Evolutionary conservation across 768 basidiomycete species (phyloP), one percentile per base, ranked within the genome.

Genomic region (Leucocoprinus birnbaumii): DNA sequence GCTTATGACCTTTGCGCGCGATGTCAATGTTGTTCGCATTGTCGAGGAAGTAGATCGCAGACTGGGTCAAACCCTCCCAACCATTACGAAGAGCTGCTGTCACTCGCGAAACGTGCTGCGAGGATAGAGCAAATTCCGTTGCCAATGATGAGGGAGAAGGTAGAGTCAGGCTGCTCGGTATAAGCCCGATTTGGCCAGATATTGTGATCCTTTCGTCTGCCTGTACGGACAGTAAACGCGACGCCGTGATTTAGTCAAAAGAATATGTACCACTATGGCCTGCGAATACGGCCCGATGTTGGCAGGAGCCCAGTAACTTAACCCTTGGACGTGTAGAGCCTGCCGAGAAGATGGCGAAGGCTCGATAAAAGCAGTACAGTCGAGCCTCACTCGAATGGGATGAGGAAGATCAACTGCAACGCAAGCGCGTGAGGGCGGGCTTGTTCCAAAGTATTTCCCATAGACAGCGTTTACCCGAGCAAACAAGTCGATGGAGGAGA

Each of bases 231-330:
- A 24, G 26, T 55, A 13, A 62, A 43, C 5, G 42, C 31, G 16
- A 37, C 26, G 34, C 13, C 13, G 44, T 10, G 45, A 2, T 52
- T 31, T 13, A 21, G 16, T 19, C 9, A 10, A 16, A 19, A 14
- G 40, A 34, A 45, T 9, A 24, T 46, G 48, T 71, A 95, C 96
- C 49, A 78, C 75, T 59, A 98, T 82, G 1, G 93, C 89, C 71
- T 99, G 97, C 3, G 94, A 97, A 69, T 99, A 99, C 3, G 97
- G 97, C 0, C 97, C 97, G 52, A 99, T 98, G 67, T 98, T 99
- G 9, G 97, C 97, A 11, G 97, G 94, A 24, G 95, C 97, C 97
- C 97, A 99, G 65, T 98, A 98, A 68, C 96, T 98, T 58, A 98
- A 65, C 8, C 94, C 81, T 69, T 98, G 97, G 2, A 99, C 97